These are phyloP conservation scores for Alopecurus myosuroides DNA, from an alignment of 176 grass and related monocot species.

Conservation along the genomic window DNA sequence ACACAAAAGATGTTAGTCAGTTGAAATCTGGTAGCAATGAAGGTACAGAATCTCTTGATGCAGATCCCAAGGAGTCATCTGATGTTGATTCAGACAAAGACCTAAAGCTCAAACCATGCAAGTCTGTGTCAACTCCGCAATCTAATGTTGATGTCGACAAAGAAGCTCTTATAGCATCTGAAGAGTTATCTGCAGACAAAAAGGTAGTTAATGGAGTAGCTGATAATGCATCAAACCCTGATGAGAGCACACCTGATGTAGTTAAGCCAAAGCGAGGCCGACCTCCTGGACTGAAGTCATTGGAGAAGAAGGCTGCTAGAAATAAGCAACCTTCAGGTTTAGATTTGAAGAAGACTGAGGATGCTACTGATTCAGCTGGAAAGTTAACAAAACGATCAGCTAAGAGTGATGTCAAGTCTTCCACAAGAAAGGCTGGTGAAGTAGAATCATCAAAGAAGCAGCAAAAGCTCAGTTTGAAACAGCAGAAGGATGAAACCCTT, in stretches of 20 bases:
- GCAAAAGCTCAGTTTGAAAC: conserved; percentile 33
- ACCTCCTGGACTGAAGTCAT: conserved; percentile 35
- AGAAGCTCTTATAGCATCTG: conserved; percentile 8
- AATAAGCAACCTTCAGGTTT: conserved; percentile 22
- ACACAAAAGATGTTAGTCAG: conserved; percentile 37
- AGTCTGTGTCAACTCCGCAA: conserved; percentile 24
- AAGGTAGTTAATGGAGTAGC: conserved; percentile 41
- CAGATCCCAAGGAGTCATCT: conserved; percentile 13
- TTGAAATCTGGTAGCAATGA: conserved; percentile 35
- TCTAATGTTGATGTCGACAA: conserved; percentile 21
- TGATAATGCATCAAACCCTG: conserved; percentile 27
- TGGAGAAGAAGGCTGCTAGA: conserved; percentile 39
- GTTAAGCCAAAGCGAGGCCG: conserved; percentile 48
- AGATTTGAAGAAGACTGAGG: conserved; percentile 40
- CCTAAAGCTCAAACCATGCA: neutral
- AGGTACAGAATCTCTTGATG: conserved; percentile 18
- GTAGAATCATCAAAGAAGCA: conserved; percentile 50
- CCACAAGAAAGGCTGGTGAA: conserved; percentile 39
- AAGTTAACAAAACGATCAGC: conserved; percentile 40
- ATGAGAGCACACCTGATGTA: conserved; percentile 25
- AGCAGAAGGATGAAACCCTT: conserved; percentile 29
- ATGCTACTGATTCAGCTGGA: conserved; percentile 38
- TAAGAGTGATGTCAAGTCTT: conserved; percentile 37
- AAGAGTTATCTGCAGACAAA: conserved; percentile 17
- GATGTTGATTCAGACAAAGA: conserved; percentile 24